Evolutionary conservation across 108 stramenopile species (phyloP), one percentile per base, ranked within the genome.

Genomic region (Epipyxis sp.): DNA sequence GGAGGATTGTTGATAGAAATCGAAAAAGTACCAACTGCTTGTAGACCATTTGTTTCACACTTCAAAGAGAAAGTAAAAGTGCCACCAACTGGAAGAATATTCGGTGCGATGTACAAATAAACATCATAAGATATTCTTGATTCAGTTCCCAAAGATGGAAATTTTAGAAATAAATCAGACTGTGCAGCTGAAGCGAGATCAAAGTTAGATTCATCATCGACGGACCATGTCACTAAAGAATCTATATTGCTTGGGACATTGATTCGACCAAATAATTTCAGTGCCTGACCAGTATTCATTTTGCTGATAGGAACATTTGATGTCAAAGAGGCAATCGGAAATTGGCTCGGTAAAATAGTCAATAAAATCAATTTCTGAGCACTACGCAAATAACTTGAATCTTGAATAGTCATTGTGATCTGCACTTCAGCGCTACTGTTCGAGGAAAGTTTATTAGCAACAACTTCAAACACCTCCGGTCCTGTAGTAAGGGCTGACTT

Each of bases 1-100:
- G 71, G 71, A 10, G 71, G 71, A 34, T 3, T 10, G 25, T 74
- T 74, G 65, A 41, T 25, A 20, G 40, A 13, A 25, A 68, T 37
- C 20, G 39, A 16, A 25, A 68, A 37, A 16, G 54, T 57, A 25
- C 54, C 54, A 25, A 25, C 20, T 25, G 54, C 54, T 57, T 57
- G 54, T 25, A 57, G 54, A n/a, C n/a, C n/a, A n/a, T n/a, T n/a
- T n/a, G n/a, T n/a, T 16, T 25, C 20, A 57, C 54, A 57, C 54
- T 16, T 57, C 20, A 57, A 25, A 16, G 54, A 20, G 54, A 57
- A 57, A 25, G 54, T 57, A 25, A 20, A 57, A 16, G 54, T 57
- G 54, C 20, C 54, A 20, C 54, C 54, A 25, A 25, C 54, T 25
- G 54, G 54, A 16, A 57, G 54, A 16, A 25, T 57, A 25, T 25